phyloP scores from a whole-genome alignment of 1,284 basidiomycete species.

The Austropuccinia psidii region DNA sequence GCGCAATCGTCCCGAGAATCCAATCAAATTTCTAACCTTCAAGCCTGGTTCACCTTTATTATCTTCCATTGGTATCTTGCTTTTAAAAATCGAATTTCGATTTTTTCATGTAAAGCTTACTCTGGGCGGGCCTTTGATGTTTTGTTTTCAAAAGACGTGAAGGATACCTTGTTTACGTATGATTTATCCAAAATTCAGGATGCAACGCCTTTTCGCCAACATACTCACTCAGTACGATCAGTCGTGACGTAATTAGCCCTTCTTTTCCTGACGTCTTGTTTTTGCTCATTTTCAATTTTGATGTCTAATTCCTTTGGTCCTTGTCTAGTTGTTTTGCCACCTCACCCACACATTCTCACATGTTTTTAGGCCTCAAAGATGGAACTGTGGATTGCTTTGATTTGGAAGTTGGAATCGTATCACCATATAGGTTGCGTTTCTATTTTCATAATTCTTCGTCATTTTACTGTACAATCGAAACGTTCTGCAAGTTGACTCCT shows the following conservation, averaged over 20 bases:
- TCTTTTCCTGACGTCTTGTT: slow-evolving; percentile 10
- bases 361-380: slow-evolving; percentile 53
- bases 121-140: not conserved
- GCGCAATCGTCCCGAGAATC: slow-evolving; percentile 53
- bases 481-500: not conserved
- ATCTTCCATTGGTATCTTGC: slow-evolving; percentile 56
- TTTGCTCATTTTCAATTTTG: slow-evolving; percentile 42
- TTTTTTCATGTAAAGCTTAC: not conserved
- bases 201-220: slow-evolving; percentile 55
- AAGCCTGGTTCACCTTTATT: slow-evolving; percentile 57
- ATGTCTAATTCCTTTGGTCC: slow-evolving; percentile 38
- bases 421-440: slow-evolving; percentile 48
- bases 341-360: slow-evolving; percentile 69
- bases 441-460: slow-evolving; percentile 52
- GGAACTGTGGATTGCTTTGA: slow-evolving; percentile 51
- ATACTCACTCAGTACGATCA: slow-evolving; percentile 54
- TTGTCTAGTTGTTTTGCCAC: slow-evolving; percentile 55
- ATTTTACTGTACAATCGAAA: not conserved
- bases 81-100: not conserved
- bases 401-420: slow-evolving; percentile 45
- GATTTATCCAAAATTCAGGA: slow-evolving; percentile 55
- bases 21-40: slow-evolving; percentile 60
- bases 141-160: slow-evolving; percentile 54
- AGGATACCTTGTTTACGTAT: slow-evolving; percentile 61
- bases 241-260: slow-evolving; percentile 51